Base-by-base conservation (phyloP, 2,329 filamentous ascomycete species). In the Phialocephala subalpina region DNA sequence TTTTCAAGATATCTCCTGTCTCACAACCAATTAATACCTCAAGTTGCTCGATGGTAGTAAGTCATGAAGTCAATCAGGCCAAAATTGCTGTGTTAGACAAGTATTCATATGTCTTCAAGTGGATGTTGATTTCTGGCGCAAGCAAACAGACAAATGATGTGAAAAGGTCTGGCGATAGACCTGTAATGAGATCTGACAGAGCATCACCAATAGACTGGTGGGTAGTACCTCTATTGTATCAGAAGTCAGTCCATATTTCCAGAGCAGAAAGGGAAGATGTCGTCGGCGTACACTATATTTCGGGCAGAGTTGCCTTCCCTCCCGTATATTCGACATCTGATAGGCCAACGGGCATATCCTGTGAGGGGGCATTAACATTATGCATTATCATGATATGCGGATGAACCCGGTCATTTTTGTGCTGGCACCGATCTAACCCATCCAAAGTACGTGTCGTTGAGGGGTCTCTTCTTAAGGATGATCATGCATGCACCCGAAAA, bases 321-420 rank as follows among this genome's bases (percentile, higher is more conserved):
- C 36, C 20, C 16, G 14, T 3, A 3, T 53, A 53, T 14, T 33
- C 22, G 27, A 33, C 47, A 29, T 58, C 14, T 69, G 55, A 68
- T 66, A 67, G 68, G 65, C 5, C 67, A 67, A 59, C 67, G 33
- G n/a, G 16, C 20, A 29, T 38, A 22, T 59, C 57, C 35, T 38
- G 29, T 36, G 29, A 52, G 60, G 40, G 29, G 66, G 68, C 70
- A 70, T 72, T 61, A 68, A 67, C 33, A 62, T 72, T 60, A 70
- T 72, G 68, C 67, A 68, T 53, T 69, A 68, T 64, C 57, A 67
- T 60, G 25, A 45, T 47, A 59, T 58, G 56, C 56, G 49, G 65
- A 60, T 57, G 33, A 35, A 55, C 63, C 62, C 60, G 55, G 60
- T 29, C 45, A 42, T 42, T 64, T 29, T 59, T 42, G 55, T 63